Conservation (phyloP, 2,329 filamentous ascomycete species). For the Chalaropsis thielavioides region DNA sequence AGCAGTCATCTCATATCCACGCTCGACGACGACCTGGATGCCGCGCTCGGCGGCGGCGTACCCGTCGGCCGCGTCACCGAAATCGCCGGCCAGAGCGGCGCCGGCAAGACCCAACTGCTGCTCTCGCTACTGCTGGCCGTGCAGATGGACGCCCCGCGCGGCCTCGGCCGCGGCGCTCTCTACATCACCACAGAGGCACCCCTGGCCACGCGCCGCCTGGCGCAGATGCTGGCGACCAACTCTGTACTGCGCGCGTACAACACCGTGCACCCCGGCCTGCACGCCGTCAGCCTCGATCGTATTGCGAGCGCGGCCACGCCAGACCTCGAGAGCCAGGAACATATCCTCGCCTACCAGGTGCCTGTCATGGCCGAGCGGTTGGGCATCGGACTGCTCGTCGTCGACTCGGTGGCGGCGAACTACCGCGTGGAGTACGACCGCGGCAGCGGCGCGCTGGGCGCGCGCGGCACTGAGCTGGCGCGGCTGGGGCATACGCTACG, state of each 20-base stretch:
- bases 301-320: constrained; percentile 72
- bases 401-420: constrained; percentile 91
- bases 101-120: constrained; percentile 89
- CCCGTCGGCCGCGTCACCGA: constrained; percentile 73
- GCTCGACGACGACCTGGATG: constrained; percentile 59
- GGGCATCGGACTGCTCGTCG: constrained; percentile 63
- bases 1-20: constrained; percentile 49
- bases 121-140: constrained; percentile 69
- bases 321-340: constrained; percentile 87
- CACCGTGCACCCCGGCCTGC: constrained; percentile 23
- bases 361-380: constrained; percentile 67
- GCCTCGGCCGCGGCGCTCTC: constrained; percentile 58
- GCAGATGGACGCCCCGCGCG: constrained; percentile 62
- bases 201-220: constrained; percentile 65
- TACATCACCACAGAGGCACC: constrained; percentile 91
- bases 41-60: constrained; percentile 59
- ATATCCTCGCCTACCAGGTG: constrained; percentile 85
- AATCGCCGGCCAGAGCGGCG: constrained; percentile 82
- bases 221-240: constrained; percentile 52
- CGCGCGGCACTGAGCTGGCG: constrained; percentile 61
- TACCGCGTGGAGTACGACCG: constrained; percentile 70
- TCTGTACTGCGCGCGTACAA: constrained; percentile 32
- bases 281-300: constrained; percentile 49
- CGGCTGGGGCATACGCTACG: constrained; percentile 63
- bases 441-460: constrained; percentile 48